Conservation (phyloP, 2,329 filamentous ascomycete genomes). For the Akanthomyces uredinophilus region DNA sequence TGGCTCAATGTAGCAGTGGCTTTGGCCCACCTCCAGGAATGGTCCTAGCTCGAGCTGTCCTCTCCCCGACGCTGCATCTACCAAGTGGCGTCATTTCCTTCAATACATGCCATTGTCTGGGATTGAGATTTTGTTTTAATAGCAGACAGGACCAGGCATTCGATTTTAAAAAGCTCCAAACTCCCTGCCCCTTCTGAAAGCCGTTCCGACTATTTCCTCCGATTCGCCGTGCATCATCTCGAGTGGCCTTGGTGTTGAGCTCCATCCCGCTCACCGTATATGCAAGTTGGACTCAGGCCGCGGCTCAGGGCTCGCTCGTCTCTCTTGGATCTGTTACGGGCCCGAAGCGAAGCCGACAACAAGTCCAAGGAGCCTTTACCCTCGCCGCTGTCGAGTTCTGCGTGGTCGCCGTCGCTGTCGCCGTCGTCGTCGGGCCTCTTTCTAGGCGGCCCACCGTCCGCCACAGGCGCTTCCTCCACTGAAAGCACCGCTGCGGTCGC, state of each 20-base stretch:
- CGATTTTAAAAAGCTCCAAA: background rate
- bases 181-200: background rate
- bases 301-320: constrained; percentile 16
- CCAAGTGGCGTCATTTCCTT: constrained; percentile 6
- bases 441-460: background rate
- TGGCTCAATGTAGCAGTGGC: background rate
- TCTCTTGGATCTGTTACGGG: constrained; percentile 15
- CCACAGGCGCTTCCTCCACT: background rate
- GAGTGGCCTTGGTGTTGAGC: background rate
- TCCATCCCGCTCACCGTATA: constrained; percentile 3
- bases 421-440: background rate
- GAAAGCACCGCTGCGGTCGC: background rate
- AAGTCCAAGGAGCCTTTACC: background rate
- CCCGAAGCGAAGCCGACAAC: constrained; percentile 16
- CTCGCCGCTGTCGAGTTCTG: constrained; percentile 11
- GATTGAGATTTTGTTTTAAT: background rate
- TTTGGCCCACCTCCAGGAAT: constrained; percentile 10
- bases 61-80: background rate
- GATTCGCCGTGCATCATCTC: background rate
- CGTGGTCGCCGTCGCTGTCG: background rate
- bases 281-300: constrained; percentile 16
- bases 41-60: constrained; percentile 5
- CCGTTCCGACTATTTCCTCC: background rate
- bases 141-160: background rate
- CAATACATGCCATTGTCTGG: constrained; percentile 1